phyloP scores from a whole-genome alignment of 805 yeast genomes.

The Scheffersomyces lignosus region DNA sequence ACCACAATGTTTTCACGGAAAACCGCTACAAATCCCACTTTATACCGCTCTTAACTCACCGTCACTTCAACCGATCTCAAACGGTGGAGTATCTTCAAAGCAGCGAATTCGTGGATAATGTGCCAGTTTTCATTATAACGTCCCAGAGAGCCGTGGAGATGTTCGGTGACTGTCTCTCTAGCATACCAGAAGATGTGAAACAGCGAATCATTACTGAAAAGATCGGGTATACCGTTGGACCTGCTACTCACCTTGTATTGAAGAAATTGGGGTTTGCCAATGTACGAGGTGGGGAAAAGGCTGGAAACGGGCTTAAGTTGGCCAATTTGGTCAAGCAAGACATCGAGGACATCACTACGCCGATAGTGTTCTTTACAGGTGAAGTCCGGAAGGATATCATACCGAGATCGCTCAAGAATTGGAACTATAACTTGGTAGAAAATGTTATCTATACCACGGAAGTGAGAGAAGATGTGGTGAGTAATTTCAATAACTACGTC shows the following conservation, averaged over 20 bases:
- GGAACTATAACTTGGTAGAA: constrained; percentile 53
- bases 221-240: constrained; percentile 86
- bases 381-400: constrained; percentile 79
- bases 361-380: constrained; percentile 78
- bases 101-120: constrained; percentile 36
- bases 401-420: constrained; percentile 54
- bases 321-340: constrained; percentile 59
- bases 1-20: constrained; percentile 44
- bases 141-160: constrained; percentile 92
- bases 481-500: constrained; percentile 27
- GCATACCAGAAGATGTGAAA: constrained; percentile 18
- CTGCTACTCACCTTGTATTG: constrained; percentile 72
- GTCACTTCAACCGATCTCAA: constrained; percentile 47
- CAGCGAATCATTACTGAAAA: constrained; percentile 37
- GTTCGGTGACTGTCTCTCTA: constrained; percentile 46
- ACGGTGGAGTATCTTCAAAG: constrained; percentile 48
- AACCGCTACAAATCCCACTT: constrained; percentile 50
- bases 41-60: constrained; percentile 73
- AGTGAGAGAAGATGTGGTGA: constrained; percentile 46
- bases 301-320: constrained; percentile 78
- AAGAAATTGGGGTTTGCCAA: constrained; percentile 60
- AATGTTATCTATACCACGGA: constrained; percentile 69
- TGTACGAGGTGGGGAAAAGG: constrained; percentile 68
- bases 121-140: constrained; percentile 69
- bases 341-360: constrained; percentile 22